These are phyloP conservation scores for Cinnamomum chago DNA, from an alignment of 164 flowering plant species.

Conservation along the genomic window DNA sequence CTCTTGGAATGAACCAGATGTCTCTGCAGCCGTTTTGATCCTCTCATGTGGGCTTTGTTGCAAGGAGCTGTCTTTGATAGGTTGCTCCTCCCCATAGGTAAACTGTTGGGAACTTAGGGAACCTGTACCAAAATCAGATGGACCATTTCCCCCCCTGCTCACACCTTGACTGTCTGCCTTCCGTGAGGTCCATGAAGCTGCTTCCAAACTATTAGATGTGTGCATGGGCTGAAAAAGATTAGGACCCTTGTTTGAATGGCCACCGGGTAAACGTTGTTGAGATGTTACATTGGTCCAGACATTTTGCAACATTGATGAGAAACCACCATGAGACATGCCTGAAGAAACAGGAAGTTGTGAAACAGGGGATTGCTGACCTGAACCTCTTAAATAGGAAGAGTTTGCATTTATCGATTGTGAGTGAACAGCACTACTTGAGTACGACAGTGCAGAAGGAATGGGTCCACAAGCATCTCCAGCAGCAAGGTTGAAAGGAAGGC, in stretches of 20 bases:
- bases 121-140: slow-evolving; percentile 28
- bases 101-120: slow-evolving; percentile 26
- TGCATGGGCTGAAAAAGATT: slow-evolving; percentile 26
- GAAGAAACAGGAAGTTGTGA: slow-evolving; percentile 30
- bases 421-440: not conserved
- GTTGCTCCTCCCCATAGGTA: slow-evolving; percentile 29
- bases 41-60: slow-evolving; percentile 21
- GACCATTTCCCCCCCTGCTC: slow-evolving; percentile 23
- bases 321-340: slow-evolving; percentile 32
- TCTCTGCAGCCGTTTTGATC: slow-evolving; percentile 12
- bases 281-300: slow-evolving; percentile 42
- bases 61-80: slow-evolving; percentile 30
- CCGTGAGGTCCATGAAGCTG: slow-evolving; percentile 19
- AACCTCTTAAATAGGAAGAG: slow-evolving; percentile 24
- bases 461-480: slow-evolving; percentile 13
- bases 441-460: not conserved
- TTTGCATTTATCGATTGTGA: slow-evolving; percentile 22
- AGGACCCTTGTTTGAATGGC: slow-evolving; percentile 27
- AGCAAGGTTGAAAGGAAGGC: slow-evolving; percentile 24
- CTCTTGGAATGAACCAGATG: slow-evolving; percentile 11
- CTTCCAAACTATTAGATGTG: slow-evolving; percentile 25
- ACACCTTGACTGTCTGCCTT: slow-evolving; percentile 33
- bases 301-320: slow-evolving; percentile 35
- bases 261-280: slow-evolving; percentile 29
- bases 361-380: slow-evolving; percentile 30